Evolutionary conservation across 2,329 filamentous ascomycete genomes (phyloP).

Genomic region (Chaetomiaceae sp.): DNA sequence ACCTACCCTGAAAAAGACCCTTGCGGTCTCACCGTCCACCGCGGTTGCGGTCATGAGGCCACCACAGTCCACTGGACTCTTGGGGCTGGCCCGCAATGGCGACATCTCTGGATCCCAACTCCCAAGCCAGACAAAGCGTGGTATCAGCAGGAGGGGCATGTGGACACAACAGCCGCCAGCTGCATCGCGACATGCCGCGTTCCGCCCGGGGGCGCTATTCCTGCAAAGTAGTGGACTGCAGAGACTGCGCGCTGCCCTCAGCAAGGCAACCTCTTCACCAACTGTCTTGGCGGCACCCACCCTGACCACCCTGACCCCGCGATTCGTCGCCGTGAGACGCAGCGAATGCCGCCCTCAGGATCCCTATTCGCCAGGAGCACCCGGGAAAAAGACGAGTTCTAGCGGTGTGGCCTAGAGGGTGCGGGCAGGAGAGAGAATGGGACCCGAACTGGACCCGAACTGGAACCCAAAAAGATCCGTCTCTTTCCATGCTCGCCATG

Average conservation of each 20-base stretch:
- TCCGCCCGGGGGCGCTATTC: slow-evolving; percentile 9
- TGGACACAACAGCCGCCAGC: background rate
- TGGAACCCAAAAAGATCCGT: background rate
- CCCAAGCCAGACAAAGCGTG: slow-evolving; percentile 11
- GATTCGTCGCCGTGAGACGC: slow-evolving; percentile 15
- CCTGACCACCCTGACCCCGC: slow-evolving; percentile 17
- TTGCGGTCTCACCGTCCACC: slow-evolving; percentile 20
- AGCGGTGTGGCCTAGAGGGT: slow-evolving; percentile 14
- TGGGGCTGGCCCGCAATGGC: slow-evolving; percentile 13
- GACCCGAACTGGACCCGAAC: background rate
- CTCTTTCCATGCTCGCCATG: too few relatives aligned
- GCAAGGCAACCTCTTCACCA: slow-evolving; percentile 11
- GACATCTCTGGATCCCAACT: slow-evolving; percentile 16
- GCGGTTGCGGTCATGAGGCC: slow-evolving; percentile 22
- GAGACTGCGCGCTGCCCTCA: background rate
- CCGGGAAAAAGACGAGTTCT: background rate
- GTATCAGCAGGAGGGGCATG: slow-evolving; percentile 8
- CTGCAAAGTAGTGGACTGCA: slow-evolving; percentile 5
- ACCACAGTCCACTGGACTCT: too few relatives aligned
- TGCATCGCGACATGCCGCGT: slow-evolving; percentile 10
- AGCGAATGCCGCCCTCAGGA: slow-evolving; percentile 5
- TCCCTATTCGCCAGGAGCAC: slow-evolving; percentile 16
- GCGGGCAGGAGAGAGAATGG: too few relatives aligned
- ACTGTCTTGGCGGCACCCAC: slow-evolving; percentile 18
- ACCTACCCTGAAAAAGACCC: slow-evolving; percentile 9